Base-by-base conservation (phyloP, 2,329 filamentous ascomycete genomes). In the Colletotrichum sp. region DNA sequence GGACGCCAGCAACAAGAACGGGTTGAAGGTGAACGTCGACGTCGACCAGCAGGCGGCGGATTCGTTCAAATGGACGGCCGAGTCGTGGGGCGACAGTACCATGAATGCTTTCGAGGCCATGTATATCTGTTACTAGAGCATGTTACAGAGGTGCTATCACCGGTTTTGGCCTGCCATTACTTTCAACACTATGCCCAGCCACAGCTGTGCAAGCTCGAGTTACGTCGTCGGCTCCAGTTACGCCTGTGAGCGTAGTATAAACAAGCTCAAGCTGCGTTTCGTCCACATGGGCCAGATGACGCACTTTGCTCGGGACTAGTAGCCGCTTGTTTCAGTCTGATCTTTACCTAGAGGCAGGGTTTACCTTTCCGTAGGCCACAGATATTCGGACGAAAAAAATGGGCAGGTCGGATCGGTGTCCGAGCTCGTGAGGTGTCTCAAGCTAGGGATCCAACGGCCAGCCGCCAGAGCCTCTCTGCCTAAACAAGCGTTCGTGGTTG, bases 371-470 rank as follows among this genome's bases (percentile, higher is more conserved):
- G 7, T 12, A 2, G 6, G 24, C n/a, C 43, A 0, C 43, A 48
- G 18, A 30, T 30, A 13, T 16, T 64, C 30, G 66, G 38, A 38
- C 38, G 66, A 48, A 30, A 61, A 18, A 13, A 21, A 55, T 38
- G 66, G 24, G 36, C 32, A 58, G 38, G 38, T 48, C 18, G 38
- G 38, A 48, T 18, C 38, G 16, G 38, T 48, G 38, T 48, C 38
- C 38, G 38, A 8, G 18, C 52, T 21, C 24, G 34, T 71, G 71
- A 71, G 67, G 70, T 71, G 71, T 71, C 67, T 65, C 34, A 16
- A 21, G 38, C 38, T 48, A 48, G 12, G 38, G 18, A n/a, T 7
- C 0, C 38, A 48, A n/a, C 18, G 38, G 38, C 38, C 38, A 48
- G 38, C 38, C 38, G 38, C 38, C 38, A 48, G 38, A 48, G 38